Base-by-base conservation (phyloP, 176 grass and related monocot species). In the Phoenix roebelenii region DNA sequence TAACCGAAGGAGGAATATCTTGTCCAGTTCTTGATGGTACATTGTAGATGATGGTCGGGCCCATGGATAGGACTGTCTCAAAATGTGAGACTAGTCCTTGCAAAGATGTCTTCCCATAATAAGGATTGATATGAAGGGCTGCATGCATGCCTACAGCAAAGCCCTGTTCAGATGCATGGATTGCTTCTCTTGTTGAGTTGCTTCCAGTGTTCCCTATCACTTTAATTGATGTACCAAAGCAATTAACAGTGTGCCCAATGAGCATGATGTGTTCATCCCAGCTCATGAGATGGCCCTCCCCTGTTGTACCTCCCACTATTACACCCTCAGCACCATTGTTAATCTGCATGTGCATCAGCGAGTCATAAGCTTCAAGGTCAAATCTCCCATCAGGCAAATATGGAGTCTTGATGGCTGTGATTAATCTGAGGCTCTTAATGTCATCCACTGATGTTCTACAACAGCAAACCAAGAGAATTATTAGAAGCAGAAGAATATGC, bases 211-310 rank as follows among this genome's bases (percentile, higher is more conserved):
- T 92, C 54, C 93, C 93, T 60, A 90, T 88, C 48, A 97, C 87
- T 71, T 97, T 97, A 54, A 97, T 87, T 26, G 77, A 74, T 50
- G 84, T 71, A 50, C 93, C 93, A 80, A 98, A 98, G 62, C 93
- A 98, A 78, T 92, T 92, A 51, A 98, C 93, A 2, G 93, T 89
- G 65, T 98, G 93, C 15, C 81, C 93, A 18, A 92, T 98, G 32
- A 98, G 84, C 87, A 98, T 98, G 59, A 92, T 85, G 63, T 98
- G 93, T 60, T 98, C 93, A 51, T 98, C 93, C 93, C 93, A 98
- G 70, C 87, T 91, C 93, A 98, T 98, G 52, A 98, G 84, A 28
- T 98, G 93, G 17, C 93, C 93, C 64, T 98, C 93, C 58, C 87
- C 84, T 39, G 87, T 85, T 61, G 87, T 98, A 58, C 84, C 93